phyloP scores from a whole-genome alignment of 257 asterid species.

The Gentiana dahurica region DNA sequence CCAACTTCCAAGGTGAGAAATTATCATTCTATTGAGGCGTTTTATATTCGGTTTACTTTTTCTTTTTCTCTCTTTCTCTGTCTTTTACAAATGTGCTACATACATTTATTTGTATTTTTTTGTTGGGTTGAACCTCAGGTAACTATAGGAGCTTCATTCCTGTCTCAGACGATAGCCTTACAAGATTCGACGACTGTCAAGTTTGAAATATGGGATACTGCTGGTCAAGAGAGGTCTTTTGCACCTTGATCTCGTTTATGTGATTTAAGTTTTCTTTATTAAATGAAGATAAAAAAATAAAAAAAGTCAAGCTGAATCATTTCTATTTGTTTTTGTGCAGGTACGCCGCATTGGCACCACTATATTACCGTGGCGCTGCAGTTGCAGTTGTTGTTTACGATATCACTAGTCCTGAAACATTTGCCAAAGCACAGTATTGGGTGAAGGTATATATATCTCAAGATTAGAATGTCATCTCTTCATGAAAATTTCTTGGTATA shows the following conservation, averaged over 20 bases:
- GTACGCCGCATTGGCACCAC: constrained; percentile 83
- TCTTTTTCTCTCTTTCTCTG: not conserved
- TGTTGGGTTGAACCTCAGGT: constrained; percentile 42
- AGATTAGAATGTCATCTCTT: not conserved
- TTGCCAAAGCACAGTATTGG: constrained; percentile 79
- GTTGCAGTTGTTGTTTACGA: constrained; percentile 83
- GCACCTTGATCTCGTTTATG: not conserved
- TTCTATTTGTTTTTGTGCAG: constrained; percentile 20
- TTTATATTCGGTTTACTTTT: not conserved
- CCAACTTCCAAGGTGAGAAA: constrained; percentile 76
- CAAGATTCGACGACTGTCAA: constrained; percentile 95
- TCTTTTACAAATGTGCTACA: not conserved
- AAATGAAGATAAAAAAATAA: too few species aligned
- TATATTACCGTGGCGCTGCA: constrained; percentile 89
- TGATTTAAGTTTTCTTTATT: not conserved
- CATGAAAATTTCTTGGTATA: too few species aligned
- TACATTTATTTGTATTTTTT: not conserved
- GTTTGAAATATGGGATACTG: constrained; percentile 99
- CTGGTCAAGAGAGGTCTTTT: constrained; percentile 94
- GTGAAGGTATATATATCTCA: constrained; percentile 45
- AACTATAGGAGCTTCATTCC: constrained; percentile 84
- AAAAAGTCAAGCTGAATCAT: not conserved
- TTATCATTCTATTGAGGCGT: not conserved
- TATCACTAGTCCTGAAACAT: constrained; percentile 89
- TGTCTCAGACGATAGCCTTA: constrained; percentile 94